Base-by-base conservation (phyloP, 371 early-diverging fungal species). In the Circinella minor region DNA sequence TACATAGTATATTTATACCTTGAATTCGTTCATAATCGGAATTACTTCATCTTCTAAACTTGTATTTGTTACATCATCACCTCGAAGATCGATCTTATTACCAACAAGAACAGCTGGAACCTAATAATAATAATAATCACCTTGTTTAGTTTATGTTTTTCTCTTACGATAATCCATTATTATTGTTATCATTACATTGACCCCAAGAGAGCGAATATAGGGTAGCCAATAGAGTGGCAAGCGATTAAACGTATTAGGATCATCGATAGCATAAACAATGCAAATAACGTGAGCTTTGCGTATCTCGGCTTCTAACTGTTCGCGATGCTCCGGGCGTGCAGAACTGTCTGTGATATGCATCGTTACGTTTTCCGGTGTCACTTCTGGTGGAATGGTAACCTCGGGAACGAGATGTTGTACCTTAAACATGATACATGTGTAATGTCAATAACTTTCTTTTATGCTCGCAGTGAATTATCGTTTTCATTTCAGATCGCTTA, bases 1-100 rank as follows among this genome's bases (percentile, higher is more conserved):
- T 27, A 27, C 27, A 2, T 27, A 27, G 27, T 27, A 17, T 3
- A 20, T 8, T 39, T 60, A 37, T 69, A 91, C 93, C 86, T 95
- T 96, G 87, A 95, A 97, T 74, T 97, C 97, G 79, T 94, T 95
- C 99, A 98, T 98, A 20, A 98, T 91, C 4, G 97, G 97, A 67
- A 94, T 91, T 14, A 98, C 93, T 75, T 97, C 96, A 65, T 94
- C 94, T 74, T 96, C 96, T 36, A 98, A 78, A 67, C 88, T 86
- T 64, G 92, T 88, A 77, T 93, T 92, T 51, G 93, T 86, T 55
- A 92, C 81, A 77, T 95, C 91, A 36, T 89, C 86, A 48, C 93
- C 95, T 51, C 97, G 87, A 64, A 95, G 72, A 77, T 99, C 99
- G 55, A 96, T 94, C 72, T 98, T 98, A 84, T 97, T 98, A 51